Conservation (phyloP, 768 basidiomycete genomes). For the Royoungia palumana region DNA sequence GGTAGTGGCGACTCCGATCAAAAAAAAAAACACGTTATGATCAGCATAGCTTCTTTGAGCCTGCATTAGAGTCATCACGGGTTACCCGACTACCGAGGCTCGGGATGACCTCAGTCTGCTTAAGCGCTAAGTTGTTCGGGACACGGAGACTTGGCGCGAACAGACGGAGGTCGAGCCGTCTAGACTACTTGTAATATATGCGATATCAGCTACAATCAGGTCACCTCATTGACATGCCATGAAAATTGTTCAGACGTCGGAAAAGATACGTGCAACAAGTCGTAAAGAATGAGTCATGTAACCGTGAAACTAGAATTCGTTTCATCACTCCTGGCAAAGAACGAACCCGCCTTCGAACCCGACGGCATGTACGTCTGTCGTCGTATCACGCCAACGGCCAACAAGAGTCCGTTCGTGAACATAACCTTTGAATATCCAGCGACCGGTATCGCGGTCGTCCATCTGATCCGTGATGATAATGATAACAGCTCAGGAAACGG, state of each 20-base stretch:
- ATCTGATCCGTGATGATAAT: slow-evolving; percentile 30
- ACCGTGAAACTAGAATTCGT: slow-evolving; percentile 12
- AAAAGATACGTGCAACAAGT: slow-evolving; percentile 6
- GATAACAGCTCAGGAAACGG: slow-evolving; percentile 3
- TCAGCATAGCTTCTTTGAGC: slow-evolving; percentile 6
- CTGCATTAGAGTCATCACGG: not conserved
- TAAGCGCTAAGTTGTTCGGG: slow-evolving; percentile 11
- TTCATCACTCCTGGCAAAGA: slow-evolving; percentile 35
- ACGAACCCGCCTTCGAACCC: slow-evolving; percentile 53
- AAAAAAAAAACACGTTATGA: slow-evolving; percentile 11
- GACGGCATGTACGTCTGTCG: slow-evolving; percentile 35
- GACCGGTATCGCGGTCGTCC: slow-evolving; percentile 34
- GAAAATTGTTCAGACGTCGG: slow-evolving; percentile 13
- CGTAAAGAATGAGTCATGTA: slow-evolving; percentile 20
- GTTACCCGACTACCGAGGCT: slow-evolving; percentile 2
- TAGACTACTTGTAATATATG: not conserved
- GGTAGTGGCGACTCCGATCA: not conserved
- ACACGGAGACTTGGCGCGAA: not conserved
- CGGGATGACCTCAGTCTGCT: slow-evolving; percentile 10
- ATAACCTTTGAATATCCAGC: slow-evolving; percentile 53
- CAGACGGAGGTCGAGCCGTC: not conserved
- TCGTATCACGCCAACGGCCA: slow-evolving; percentile 53
- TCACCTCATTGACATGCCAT: slow-evolving; percentile 13
- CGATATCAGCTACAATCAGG: slow-evolving; percentile 10
- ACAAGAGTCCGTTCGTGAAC: slow-evolving; percentile 47